Evolutionary conservation across 352 stramenopile species (phyloP), one percentile per base, ranked within the genome.

Genomic region (Thalassiosira hispida): DNA sequence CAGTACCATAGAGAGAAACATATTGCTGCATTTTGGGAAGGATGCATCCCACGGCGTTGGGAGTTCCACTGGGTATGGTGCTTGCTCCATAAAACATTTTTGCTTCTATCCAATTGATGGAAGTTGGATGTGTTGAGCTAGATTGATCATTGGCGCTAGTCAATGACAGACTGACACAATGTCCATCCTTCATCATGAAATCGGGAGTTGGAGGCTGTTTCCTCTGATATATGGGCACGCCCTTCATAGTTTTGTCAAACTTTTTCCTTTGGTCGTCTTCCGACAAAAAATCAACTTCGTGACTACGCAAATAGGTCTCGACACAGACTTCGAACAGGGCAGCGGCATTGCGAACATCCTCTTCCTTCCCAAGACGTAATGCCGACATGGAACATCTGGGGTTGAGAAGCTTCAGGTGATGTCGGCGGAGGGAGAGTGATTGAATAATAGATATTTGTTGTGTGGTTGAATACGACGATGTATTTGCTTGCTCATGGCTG

Each of bases 51-150:
- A 92, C 84, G 1, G 84, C 86, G 71, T 85, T 86, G 40, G 42
- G 63, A 25, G 60, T 78, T 8, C 74, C 80, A 29, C 64, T 18
- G 12, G 78, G 72, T 65, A 92, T 90, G 18, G 74, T 87, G 23
- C 67, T 85, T 59, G 86, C 86, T 40, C 84, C 86, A 69, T 91
- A 92, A 75, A 90, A 92, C 84, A 90, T 92, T 81, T 92, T 92
- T 52, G 63, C 83, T 69, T 92, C 84, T 14, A 91, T 84, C 83
- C 82, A 90, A 64, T 87, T 25, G 61, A 88, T 86, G 31, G n/a
- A 75, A 57, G 23, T 68, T 49, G 27, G 22, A n/a, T 66, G 20
- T 33, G 11, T 18, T 33, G 2, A 20, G 20, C 1, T 57, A 47
- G 18, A n/a, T 42, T 42, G 1, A n/a, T 68, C 29, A 23, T 49